A percentile compares a stretch with the other conserved stretches of the same genome.
These are phyloP conservation scores for Thymus mandschuricus DNA, from an alignment of 257 asterid species.

Conservation along the genomic window DNA sequence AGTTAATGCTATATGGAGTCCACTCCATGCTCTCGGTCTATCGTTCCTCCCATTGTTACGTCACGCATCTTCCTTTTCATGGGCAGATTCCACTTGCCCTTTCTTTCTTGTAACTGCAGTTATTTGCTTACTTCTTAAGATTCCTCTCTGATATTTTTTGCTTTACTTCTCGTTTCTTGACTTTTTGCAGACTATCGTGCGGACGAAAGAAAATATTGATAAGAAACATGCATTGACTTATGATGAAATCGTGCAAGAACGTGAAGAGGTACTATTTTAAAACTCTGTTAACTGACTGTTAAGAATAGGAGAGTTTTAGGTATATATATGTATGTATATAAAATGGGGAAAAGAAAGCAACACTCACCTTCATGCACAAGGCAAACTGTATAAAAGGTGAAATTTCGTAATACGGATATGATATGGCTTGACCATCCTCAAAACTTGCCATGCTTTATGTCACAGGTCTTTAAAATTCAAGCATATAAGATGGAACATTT, in stretches of 20 bases:
- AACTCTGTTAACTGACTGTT: constrained; percentile 19
- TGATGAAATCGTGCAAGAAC: constrained; percentile 97
- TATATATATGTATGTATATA: background rate
- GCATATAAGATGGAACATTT: background rate
- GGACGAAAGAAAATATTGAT: constrained; percentile 91
- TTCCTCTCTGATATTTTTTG: background rate
- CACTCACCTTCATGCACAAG: background rate
- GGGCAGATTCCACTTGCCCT: constrained; percentile 9
- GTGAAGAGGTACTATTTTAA: constrained; percentile 75
- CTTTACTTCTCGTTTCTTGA: constrained; percentile 32
- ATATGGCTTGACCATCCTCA: constrained; percentile 5
- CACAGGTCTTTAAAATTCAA: constrained; percentile 2
- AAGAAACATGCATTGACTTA: constrained; percentile 97
- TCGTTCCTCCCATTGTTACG: background rate
- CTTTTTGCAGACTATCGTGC: constrained; percentile 67
- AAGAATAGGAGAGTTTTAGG: background rate
- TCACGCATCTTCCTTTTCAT: background rate
- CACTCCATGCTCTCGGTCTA: background rate
- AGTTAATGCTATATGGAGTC: constrained; percentile 23
- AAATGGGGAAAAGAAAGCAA: background rate
- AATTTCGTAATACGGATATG: background rate
- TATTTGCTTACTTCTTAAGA: constrained; percentile 6
- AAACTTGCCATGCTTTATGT: constrained; percentile 1
- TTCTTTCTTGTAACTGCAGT: constrained; percentile 11
- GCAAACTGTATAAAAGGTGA: background rate